These are phyloP conservation scores for Lithohypha guttulata DNA, from an alignment of 2,329 filamentous ascomycete genomes.

Conservation along the genomic window DNA sequence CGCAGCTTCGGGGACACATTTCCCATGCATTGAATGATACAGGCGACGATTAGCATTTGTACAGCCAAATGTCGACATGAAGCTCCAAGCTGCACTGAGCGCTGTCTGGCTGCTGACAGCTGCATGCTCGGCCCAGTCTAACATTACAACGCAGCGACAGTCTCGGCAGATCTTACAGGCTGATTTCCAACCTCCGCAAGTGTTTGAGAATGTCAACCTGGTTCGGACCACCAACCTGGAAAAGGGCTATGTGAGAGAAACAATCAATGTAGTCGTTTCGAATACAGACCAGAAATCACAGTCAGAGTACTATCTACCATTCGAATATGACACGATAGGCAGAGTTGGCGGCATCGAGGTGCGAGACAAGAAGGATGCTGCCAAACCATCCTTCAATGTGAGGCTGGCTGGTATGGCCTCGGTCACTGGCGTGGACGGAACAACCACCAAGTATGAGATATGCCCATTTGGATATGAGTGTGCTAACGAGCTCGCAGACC, in stretches of 20 bases:
- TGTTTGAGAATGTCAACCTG: slow-evolving; percentile 88
- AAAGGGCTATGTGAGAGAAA: slow-evolving; percentile 83
- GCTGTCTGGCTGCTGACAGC: slow-evolving; percentile 13
- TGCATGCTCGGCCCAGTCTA: slow-evolving; percentile 14
- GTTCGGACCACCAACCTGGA: slow-evolving; percentile 85
- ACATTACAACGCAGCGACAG: slow-evolving; percentile 15
- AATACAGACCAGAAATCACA: slow-evolving; percentile 72
- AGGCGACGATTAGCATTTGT: neutral
- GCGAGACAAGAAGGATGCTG: slow-evolving; percentile 75
- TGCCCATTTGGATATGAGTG: slow-evolving; percentile 26
- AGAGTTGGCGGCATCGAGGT: slow-evolving; percentile 80
- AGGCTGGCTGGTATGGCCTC: slow-evolving; percentile 56
- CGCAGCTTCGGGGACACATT: slow-evolving; percentile 3
- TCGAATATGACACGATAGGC: slow-evolving; percentile 63
- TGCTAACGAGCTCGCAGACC: slow-evolving; percentile 38
- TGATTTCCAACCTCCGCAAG: slow-evolving; percentile 70
- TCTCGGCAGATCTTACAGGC: slow-evolving; percentile 28
- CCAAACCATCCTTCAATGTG: slow-evolving; percentile 55
- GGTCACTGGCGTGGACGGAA: slow-evolving; percentile 33
- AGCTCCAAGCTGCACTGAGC: slow-evolving; percentile 15
- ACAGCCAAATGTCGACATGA: slow-evolving; percentile 14
- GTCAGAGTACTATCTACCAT: slow-evolving; percentile 82
- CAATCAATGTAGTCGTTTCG: slow-evolving; percentile 86
- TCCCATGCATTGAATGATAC: neutral
- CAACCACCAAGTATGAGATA: slow-evolving; percentile 43